Evolutionary conservation across 345 rosid species (phyloP), one percentile per base, ranked within the genome.

Genomic region (Eutrema japonicum): DNA sequence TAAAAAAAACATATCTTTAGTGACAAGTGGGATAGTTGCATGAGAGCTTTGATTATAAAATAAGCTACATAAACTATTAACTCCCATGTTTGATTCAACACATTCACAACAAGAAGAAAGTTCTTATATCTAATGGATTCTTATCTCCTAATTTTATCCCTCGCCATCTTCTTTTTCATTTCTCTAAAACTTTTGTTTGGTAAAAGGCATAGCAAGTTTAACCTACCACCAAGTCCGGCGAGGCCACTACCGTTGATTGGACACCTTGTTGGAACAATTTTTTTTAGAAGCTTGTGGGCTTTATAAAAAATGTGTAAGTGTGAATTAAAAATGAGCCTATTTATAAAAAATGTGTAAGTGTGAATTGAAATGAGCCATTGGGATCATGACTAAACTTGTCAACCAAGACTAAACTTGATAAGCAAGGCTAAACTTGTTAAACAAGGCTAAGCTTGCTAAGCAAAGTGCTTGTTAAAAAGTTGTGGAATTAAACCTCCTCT

Each of bases 221-320:
- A 73, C 70, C 67, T 75, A 11, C 86, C 88, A 13, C 90, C 88
- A n/a, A 55, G 72, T 66, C 71, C 77, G 22, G 86, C 83, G 3
- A 56, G 68, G 27, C 38, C 82, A 62, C 72, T 84, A 29, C 90
- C 88, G 4, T 18, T 82, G 5, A 51, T 86, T 13, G 88, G 90
- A 53, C 86, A 81, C 64, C 76, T 86, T 8, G 16, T 16, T 16
- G 16, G 16, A 16, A 16, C 16, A 16, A 16, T 16, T 16, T 16
- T 16, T 16, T 16, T 16, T 16, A 16, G 16, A 16, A 16, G 16
- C 16, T 16, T 16, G 16, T 16, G 16, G 16, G 16, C 16, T 16
- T 16, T 16, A 16, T 16, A 16, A 16, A 16, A 16, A 16, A 16
- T 16, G 16, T 16, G 16, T 16, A 16, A 16, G 16, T 16, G 0